These are phyloP conservation scores for Thelonectria rubi DNA, from an alignment of 2,329 filamentous ascomycete species.

Conservation along the genomic window DNA sequence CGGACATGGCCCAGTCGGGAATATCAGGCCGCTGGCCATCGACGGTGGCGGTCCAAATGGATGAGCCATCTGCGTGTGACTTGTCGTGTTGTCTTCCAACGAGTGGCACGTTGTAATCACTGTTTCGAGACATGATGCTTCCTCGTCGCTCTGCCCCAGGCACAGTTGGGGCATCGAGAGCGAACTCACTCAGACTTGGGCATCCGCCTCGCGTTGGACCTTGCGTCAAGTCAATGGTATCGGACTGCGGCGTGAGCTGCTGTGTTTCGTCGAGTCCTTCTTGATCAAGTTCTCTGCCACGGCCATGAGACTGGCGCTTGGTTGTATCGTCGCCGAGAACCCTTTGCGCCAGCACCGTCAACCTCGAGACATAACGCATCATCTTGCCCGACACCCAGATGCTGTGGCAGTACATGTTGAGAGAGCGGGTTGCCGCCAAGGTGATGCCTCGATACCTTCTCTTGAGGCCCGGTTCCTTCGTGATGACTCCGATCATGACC, in stretches of 20 bases:
- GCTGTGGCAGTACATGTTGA: conserved; percentile 31
- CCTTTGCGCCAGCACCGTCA: conserved; percentile 19
- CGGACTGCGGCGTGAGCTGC: conserved; percentile 7
- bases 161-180: background rate
- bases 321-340: conserved; percentile 1
- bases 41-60: background rate
- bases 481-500: conserved; percentile 30
- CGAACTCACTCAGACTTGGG: background rate
- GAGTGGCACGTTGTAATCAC: background rate
- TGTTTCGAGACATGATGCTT: conserved; percentile 1
- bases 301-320: background rate
- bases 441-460: conserved; percentile 21
- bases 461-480: conserved; percentile 25
- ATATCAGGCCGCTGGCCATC: conserved; percentile 9
- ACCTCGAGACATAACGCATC: conserved; percentile 29
- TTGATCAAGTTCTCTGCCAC: background rate
- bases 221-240: conserved; percentile 1
- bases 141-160: background rate
- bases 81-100: background rate
- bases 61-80: background rate
- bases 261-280: conserved; percentile 7
- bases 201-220: background rate
- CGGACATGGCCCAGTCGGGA: conserved; percentile 29
- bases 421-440: conserved; percentile 21
- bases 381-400: conserved; percentile 34